Evolutionary conservation across 2,329 filamentous ascomycete genomes (phyloP), one percentile per base, ranked within the genome.

Genomic region (Talaromyces marneffei): DNA sequence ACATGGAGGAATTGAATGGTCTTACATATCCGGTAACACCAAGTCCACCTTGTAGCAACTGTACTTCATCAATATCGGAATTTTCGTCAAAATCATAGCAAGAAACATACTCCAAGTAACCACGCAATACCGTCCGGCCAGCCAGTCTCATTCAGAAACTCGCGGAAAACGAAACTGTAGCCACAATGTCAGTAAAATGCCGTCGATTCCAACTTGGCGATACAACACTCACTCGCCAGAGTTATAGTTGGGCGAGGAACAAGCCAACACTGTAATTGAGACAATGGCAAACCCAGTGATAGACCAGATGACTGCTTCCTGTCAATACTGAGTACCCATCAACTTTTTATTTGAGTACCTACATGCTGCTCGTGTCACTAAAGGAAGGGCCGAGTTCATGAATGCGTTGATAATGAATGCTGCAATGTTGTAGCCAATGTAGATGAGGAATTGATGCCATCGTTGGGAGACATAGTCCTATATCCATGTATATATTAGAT

Each of bases 401-500:
- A 90, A 87, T 1, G 85, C 83, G 65, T 91, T 91, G 72, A 90
- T 76, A 53, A 83, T 60, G 62, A 90, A 84, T 2, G 85, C 85
- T 16, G 83, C 73, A 23, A 85, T 62, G 5, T 84, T 87, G 69
- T 86, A 87, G 6, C 73, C 86, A 48, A 88, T 80, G 72, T 90
- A 91, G 53, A 91, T 86, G 29, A 90, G 76, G 72, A 91, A 91
- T 65, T 89, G 85, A 67, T 91, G 87, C 86, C 87, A 91, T 3
- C 83, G 69, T 68, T 87, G 73, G 1, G 82, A 63, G 23, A 79
- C 76, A 68, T 87, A 90, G 55, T 48, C 46, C 72, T 68, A 64
- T 44, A 64, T 63, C 14, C 18, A 37, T 5, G 10, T 18, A 40
- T 46, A 9, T 27, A 33, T 55, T 27, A 55, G 52, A 39, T 16